A percentile compares a stretch with the other conserved stretches of the same genome.
phyloP scores from a whole-genome alignment of 2,329 filamentous ascomycete species.

The Cladophialophora chaetospira region DNA sequence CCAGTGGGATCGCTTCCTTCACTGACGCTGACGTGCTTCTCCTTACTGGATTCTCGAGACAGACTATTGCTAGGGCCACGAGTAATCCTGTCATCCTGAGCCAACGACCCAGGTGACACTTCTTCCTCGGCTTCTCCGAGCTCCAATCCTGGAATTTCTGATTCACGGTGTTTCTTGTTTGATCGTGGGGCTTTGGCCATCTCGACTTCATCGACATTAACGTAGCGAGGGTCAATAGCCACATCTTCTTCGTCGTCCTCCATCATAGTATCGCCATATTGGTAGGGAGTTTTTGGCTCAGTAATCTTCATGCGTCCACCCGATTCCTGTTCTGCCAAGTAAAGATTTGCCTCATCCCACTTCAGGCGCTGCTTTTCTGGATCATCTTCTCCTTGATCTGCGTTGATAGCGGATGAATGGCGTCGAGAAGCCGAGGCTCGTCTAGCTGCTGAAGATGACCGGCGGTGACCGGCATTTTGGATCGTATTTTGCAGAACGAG shows the following conservation, averaged over 20 bases:
- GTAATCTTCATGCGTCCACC: constrained; percentile 96
- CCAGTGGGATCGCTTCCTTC: constrained; percentile 51
- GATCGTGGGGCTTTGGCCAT: constrained; percentile 45
- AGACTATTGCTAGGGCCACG: constrained; percentile 41
- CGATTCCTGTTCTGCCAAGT: constrained; percentile 95
- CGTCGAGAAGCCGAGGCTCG: constrained; percentile 68
- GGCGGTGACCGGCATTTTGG: constrained; percentile 85
- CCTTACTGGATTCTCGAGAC: constrained; percentile 45
- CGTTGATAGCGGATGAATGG: constrained; percentile 59
- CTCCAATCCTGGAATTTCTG: constrained; percentile 89
- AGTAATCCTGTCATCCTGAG: constrained; percentile 48
- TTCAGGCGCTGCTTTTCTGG: constrained; percentile 76
- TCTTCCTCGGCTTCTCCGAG: constrained; percentile 88
- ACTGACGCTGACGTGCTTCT: constrained; percentile 83
- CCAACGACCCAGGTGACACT: constrained; percentile 49
- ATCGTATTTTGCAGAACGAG: constrained; percentile 92
- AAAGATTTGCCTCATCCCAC: constrained; percentile 98
- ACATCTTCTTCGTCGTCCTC: constrained; percentile 63
- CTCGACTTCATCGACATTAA: constrained; percentile 63
- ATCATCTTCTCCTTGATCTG: constrained; percentile 53
- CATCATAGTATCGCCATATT: constrained; percentile 87
- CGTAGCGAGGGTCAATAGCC: constrained; percentile 34
- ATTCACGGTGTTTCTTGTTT: constrained; percentile 56
- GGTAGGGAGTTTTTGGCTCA: constrained; percentile 97
- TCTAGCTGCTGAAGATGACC: constrained; percentile 73